phyloP scores from a whole-genome alignment of 139 green algal species.

The Chlorella sp. region DNA sequence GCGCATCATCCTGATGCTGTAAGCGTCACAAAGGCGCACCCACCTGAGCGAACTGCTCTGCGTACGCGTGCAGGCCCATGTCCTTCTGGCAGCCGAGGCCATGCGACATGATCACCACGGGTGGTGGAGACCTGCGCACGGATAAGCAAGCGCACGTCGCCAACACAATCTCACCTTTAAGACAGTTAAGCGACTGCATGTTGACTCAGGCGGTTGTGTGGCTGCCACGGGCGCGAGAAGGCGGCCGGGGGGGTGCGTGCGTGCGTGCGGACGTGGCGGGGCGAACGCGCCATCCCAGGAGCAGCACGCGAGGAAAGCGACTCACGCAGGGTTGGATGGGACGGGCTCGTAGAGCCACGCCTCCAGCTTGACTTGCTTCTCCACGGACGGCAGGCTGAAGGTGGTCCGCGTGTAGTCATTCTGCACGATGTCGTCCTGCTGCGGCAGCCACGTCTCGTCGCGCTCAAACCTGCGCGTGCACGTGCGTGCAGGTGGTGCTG shows the following conservation, averaged over 20 bases:
- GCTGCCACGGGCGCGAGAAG: too few relatives aligned
- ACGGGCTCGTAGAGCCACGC: conserved; percentile 23
- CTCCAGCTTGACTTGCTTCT: conserved; percentile 1
- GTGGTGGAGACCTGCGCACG: conserved; percentile 6
- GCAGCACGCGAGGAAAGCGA: too few relatives aligned
- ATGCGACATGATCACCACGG: conserved; percentile 27
- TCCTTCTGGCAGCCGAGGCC: conserved; percentile 35
- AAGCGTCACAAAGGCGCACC: too few relatives aligned
- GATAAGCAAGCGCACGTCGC: neutral
- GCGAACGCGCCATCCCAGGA: too few relatives aligned
- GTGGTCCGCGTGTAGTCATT: conserved; percentile 8
- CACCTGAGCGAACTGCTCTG: conserved; percentile 20
- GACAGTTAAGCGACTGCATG: too few relatives aligned
- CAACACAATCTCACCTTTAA: too few relatives aligned
- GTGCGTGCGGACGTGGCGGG: too few relatives aligned
- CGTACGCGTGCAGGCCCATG: conserved; percentile 38
- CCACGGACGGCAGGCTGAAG: conserved; percentile 10
- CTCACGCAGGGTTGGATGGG: neutral
- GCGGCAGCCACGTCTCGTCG: conserved; percentile 2
- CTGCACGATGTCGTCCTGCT: neutral
- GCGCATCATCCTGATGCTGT: too few relatives aligned
- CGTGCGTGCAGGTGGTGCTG: conserved; percentile 7
- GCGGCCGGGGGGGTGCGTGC: too few relatives aligned
- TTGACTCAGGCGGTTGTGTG: too few relatives aligned
- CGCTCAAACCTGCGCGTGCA: conserved; percentile 14